phyloP scores from a whole-genome alignment of 129 eudicot genomes.

The Rutidosis leptorrhynchoides region DNA sequence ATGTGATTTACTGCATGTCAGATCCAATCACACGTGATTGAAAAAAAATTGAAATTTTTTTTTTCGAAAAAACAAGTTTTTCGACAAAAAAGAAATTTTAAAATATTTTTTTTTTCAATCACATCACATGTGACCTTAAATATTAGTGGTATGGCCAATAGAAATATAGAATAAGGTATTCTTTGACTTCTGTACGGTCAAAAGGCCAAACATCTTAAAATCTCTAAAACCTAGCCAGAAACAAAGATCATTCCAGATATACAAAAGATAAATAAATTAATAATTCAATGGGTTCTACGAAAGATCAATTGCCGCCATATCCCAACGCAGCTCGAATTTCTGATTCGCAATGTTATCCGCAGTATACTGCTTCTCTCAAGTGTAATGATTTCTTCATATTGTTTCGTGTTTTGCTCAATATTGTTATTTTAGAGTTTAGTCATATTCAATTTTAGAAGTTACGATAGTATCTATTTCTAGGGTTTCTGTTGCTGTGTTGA shows the following conservation, averaged over 20 bases:
- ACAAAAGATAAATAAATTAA: not conserved
- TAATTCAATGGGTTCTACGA: conserved; percentile 40
- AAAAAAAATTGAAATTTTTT: too few species aligned
- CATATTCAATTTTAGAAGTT: not conserved
- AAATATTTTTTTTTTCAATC: too few species aligned
- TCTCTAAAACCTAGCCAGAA: not conserved
- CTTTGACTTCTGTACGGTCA: not conserved
- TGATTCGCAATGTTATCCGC: conserved; percentile 81
- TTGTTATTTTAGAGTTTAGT: conserved; percentile 24
- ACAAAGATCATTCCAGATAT: not conserved
- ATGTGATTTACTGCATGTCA: too few species aligned
- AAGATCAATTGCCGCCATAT: conserved; percentile 55
- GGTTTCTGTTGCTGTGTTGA: not conserved
- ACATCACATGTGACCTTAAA: too few species aligned
- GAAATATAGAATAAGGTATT: too few species aligned
- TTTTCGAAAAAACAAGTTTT: too few species aligned
- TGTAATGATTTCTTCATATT: conserved; percentile 33
- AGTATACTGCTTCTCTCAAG: conserved; percentile 84
- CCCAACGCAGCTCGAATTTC: conserved; percentile 81
- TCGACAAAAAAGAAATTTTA: too few species aligned
- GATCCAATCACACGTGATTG: too few species aligned
- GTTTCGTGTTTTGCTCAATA: not conserved
- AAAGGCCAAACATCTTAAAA: not conserved
- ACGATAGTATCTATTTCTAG: not conserved
- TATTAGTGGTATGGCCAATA: too few species aligned